These are phyloP conservation scores for Aspergillus caelatus DNA, from an alignment of 2,329 filamentous ascomycete genomes.

Conservation along the genomic window DNA sequence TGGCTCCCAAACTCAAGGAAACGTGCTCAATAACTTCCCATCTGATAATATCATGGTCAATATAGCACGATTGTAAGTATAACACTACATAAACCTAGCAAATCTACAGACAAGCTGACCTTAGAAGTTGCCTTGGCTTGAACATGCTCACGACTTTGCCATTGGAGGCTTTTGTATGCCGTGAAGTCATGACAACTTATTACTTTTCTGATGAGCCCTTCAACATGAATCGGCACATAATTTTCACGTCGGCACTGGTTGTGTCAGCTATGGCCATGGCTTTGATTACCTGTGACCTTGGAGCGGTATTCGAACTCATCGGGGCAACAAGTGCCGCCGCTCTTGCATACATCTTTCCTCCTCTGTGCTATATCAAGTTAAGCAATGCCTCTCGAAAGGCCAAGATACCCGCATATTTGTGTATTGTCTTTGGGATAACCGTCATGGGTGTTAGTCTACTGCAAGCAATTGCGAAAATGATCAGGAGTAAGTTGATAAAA, in stretches of 20 bases:
- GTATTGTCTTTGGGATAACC: conserved; percentile 73
- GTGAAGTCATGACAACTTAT: conserved; percentile 94
- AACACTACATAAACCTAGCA: not conserved
- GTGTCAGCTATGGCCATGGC: conserved; percentile 74
- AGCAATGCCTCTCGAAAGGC: conserved; percentile 76
- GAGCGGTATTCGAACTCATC: conserved; percentile 92
- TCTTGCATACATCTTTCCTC: conserved; percentile 92
- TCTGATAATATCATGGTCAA: conserved; percentile 91
- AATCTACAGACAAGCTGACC: conserved; percentile 21
- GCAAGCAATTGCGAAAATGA: conserved; percentile 71
- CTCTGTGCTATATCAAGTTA: conserved; percentile 92
- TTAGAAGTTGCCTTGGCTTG: conserved; percentile 76
- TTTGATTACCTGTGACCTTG: conserved; percentile 88
- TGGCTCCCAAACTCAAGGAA: conserved; percentile 86
- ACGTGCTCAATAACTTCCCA: conserved; percentile 97
- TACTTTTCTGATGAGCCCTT: conserved; percentile 73
- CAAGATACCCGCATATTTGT: conserved; percentile 69
- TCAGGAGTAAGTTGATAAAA: conserved; percentile 40
- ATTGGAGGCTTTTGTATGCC: conserved; percentile 94
- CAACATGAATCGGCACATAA: conserved; percentile 79
- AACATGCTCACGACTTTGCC: conserved; percentile 99
- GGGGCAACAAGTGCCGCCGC: conserved; percentile 93
- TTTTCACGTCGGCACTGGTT: conserved; percentile 85
- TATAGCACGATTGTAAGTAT: conserved; percentile 73
- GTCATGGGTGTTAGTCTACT: conserved; percentile 83